A percentile compares a stretch with the other conserved stretches of the same genome.
Conservation (phyloP, 2,329 filamentous ascomycete species). For the Aspergillaceae sp. region DNA sequence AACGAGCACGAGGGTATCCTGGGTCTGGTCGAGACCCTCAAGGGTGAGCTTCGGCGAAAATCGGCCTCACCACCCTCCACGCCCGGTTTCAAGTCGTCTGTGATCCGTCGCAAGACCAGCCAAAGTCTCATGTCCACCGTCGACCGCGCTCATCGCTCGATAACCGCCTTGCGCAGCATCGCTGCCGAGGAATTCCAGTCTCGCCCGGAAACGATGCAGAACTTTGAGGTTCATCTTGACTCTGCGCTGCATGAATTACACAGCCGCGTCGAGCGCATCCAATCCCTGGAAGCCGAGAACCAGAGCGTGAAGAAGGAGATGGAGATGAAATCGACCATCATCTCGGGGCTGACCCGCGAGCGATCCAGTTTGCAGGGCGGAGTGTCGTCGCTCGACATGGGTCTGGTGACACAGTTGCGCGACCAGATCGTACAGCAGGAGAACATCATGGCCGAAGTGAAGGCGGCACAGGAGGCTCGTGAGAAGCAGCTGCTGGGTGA, state of each 20-base stretch:
- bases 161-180: slow-evolving; percentile 81
- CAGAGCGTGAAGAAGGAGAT: slow-evolving; percentile 83
- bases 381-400: slow-evolving; percentile 77
- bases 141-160: slow-evolving; percentile 84
- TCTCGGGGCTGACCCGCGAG: slow-evolving; percentile 86
- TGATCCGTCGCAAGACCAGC: slow-evolving; percentile 87
- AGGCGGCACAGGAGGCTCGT: slow-evolving; percentile 61
- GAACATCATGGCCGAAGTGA: slow-evolving; percentile 64
- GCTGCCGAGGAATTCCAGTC: slow-evolving; percentile 76
- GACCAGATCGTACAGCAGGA: slow-evolving; percentile 85
- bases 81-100: slow-evolving; percentile 44
- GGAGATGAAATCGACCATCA: slow-evolving; percentile 93
- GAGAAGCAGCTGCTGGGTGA: slow-evolving; percentile 68
- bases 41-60: slow-evolving; percentile 72
- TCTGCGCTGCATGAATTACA: slow-evolving; percentile 89
- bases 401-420: slow-evolving; percentile 75
- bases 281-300: slow-evolving; percentile 79
- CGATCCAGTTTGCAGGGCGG: slow-evolving; percentile 72
- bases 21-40: slow-evolving; percentile 82
- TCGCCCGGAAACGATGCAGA: slow-evolving; percentile 76
- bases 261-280: slow-evolving; percentile 75
- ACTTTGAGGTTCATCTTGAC: slow-evolving; percentile 85
- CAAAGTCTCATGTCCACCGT: slow-evolving; percentile 71
- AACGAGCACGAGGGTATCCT: slow-evolving; percentile 72
- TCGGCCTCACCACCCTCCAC: slow-evolving; percentile 48